phyloP scores from a whole-genome alignment of 768 basidiomycete genomes.

The Suillus paluster region DNA sequence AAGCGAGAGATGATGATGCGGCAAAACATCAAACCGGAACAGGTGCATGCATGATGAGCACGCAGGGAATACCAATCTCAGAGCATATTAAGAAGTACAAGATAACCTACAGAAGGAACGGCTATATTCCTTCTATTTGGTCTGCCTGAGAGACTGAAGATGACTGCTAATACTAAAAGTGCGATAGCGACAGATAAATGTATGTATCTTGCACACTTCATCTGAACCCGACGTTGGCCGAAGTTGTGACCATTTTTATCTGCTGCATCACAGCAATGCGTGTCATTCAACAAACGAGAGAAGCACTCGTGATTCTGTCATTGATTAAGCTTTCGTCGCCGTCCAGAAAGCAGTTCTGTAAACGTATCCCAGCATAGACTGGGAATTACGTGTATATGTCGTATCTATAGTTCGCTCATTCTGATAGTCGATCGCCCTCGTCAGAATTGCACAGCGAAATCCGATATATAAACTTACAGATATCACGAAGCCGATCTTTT shows the following conservation, averaged over 20 bases:
- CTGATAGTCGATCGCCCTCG: constrained; percentile 41
- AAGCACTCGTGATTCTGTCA: not conserved
- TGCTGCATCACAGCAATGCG: not conserved
- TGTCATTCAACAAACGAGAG: not conserved
- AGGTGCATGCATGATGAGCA: not conserved
- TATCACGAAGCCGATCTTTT: constrained; percentile 80
- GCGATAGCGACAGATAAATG: not conserved
- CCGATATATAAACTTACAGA: constrained; percentile 52
- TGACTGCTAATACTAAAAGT: not conserved
- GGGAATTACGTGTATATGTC: constrained; percentile 83
- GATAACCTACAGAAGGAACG: not conserved
- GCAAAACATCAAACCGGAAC: constrained; percentile 16
- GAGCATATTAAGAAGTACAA: not conserved
- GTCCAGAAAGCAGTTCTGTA: constrained; percentile 90
- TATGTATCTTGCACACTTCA: not conserved
- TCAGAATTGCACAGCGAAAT: not conserved
- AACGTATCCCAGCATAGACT: constrained; percentile 82
- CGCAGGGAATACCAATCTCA: not conserved
- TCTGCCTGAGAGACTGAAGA: not conserved
- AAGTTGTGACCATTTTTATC: not conserved
- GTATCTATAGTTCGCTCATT: constrained; percentile 81
- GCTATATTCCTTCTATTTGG: too few species aligned
- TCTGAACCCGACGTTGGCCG: not conserved
- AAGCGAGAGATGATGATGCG: constrained; percentile 48
- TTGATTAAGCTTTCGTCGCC: constrained; percentile 48